Evolutionary conservation across 768 basidiomycete genomes (phyloP).

Genomic region (Fomitopsis pulvina): DNA sequence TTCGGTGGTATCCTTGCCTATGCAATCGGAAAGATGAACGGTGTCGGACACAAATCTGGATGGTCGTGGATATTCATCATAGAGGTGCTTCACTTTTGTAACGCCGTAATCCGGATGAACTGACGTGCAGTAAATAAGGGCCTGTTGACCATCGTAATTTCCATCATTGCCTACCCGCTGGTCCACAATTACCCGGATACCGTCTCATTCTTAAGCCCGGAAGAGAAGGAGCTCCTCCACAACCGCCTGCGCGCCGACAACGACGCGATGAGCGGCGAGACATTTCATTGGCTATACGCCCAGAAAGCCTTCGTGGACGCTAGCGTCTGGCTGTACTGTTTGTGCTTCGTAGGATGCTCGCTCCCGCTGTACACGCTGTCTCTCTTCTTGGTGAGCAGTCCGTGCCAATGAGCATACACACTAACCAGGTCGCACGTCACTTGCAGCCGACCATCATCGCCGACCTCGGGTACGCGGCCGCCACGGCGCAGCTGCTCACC

Average conservation of each 20-base stretch:
- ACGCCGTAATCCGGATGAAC: not conserved
- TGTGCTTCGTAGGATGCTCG: constrained; percentile 5
- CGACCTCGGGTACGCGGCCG: constrained; percentile 51
- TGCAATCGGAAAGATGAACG: constrained; percentile 25
- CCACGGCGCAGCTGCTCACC: constrained; percentile 58
- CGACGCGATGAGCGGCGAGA: constrained; percentile 4
- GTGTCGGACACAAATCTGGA: constrained; percentile 17
- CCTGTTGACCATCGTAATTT: constrained; percentile 10
- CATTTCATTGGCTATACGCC: constrained; percentile 1
- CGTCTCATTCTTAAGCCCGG: constrained; percentile 11
- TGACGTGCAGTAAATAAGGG: not conserved
- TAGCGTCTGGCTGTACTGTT: constrained; percentile 5
- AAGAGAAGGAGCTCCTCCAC: constrained; percentile 7
- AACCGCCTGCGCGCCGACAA: constrained; percentile 3
- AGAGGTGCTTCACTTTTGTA: constrained; percentile 25
- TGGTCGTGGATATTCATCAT: constrained; percentile 35
- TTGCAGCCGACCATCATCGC: constrained; percentile 4
- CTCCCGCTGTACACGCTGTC: constrained; percentile 4
- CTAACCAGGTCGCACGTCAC: not conserved
- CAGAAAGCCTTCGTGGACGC: constrained; percentile 2
- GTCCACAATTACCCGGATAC: constrained; percentile 16
- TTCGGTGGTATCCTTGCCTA: constrained; percentile 28
- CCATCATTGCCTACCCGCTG: constrained; percentile 5
- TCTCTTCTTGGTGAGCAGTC: not conserved
- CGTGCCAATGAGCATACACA: not conserved